Conservation (phyloP, 495 filamentous ascomycete species). For the Geoglossum glabrum region DNA sequence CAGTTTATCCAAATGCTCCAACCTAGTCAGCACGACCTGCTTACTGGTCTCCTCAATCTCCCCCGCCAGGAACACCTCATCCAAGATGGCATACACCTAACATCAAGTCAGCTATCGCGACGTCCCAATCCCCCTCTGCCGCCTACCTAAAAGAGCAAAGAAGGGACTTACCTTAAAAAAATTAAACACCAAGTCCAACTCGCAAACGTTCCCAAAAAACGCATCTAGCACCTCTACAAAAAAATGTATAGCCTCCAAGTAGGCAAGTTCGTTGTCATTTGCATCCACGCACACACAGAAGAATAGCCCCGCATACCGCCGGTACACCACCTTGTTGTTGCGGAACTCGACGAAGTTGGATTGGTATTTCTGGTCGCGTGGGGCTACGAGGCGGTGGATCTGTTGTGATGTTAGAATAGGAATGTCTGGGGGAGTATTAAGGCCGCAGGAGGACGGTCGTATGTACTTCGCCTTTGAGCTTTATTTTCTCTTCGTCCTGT, state of each 20-base stretch:
- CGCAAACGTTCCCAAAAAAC: conserved; percentile 98
- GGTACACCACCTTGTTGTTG: conserved; percentile 84
- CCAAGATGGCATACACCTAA: conserved; percentile 92
- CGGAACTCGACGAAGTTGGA: conserved; percentile 97
- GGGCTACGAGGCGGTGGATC: conserved; percentile 93
- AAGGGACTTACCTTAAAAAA: conserved; percentile 67
- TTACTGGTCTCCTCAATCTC: conserved; percentile 98
- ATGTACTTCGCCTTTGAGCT: conserved; percentile 64
- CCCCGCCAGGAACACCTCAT: conserved; percentile 91
- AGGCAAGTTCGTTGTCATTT: conserved; percentile 95
- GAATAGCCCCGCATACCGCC: conserved; percentile 90
- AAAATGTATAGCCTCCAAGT: conserved; percentile 95
- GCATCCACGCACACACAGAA: conserved; percentile 98
- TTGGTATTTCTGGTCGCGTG: conserved; percentile 96
- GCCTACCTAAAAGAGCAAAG: no score
- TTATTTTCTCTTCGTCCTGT: conserved; percentile 85
- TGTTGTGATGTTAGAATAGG: conserved; percentile 15
- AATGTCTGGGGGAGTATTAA: no score
- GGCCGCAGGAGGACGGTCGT: neutral
- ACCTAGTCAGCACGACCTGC: conserved; percentile 81
- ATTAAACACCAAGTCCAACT: conserved; percentile 97
- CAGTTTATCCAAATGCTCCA: conserved; percentile 93
- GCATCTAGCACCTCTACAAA: conserved; percentile 96
- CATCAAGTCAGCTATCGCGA: no score
- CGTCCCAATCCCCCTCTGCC: no score